Conservation (phyloP, 2,329 filamentous ascomycete species). For the Colletotrichum tofieldiae region DNA sequence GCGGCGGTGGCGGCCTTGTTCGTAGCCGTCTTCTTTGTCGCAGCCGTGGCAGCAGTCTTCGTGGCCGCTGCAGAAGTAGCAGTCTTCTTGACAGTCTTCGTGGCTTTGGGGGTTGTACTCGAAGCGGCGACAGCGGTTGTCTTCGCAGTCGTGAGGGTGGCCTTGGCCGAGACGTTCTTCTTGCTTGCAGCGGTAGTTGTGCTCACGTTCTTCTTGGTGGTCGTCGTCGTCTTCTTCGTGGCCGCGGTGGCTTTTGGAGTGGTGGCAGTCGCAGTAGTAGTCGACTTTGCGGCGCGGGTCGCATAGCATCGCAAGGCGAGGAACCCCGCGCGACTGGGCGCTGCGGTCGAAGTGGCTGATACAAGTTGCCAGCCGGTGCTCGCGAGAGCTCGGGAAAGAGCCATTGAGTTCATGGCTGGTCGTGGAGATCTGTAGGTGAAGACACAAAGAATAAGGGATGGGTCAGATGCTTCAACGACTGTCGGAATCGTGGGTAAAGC, state of each 20-base stretch:
- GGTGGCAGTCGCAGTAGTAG: constrained; percentile 17
- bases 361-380: constrained; percentile 24
- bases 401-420: constrained; percentile 27
- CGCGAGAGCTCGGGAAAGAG: constrained; percentile 26
- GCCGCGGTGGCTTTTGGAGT: constrained; percentile 3
- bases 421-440: background rate
- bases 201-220: constrained; percentile 37
- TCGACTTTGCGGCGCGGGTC: constrained; percentile 27
- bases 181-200: constrained; percentile 26
- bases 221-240: constrained; percentile 18
- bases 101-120: constrained; percentile 11
- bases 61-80: constrained; percentile 2
- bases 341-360: background rate
- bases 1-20: constrained; percentile 10
- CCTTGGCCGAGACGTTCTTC: constrained; percentile 13
- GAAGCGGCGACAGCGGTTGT: background rate
- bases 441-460: background rate
- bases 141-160: background rate
- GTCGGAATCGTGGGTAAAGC: background rate
- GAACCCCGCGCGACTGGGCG: constrained; percentile 9
- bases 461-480: background rate
- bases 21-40: constrained; percentile 16
- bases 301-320: constrained; percentile 39
- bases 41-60: background rate
- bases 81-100: constrained; percentile 28